Conservation (phyloP, 1,284 basidiomycete genomes). For the Moniliella sp. region DNA sequence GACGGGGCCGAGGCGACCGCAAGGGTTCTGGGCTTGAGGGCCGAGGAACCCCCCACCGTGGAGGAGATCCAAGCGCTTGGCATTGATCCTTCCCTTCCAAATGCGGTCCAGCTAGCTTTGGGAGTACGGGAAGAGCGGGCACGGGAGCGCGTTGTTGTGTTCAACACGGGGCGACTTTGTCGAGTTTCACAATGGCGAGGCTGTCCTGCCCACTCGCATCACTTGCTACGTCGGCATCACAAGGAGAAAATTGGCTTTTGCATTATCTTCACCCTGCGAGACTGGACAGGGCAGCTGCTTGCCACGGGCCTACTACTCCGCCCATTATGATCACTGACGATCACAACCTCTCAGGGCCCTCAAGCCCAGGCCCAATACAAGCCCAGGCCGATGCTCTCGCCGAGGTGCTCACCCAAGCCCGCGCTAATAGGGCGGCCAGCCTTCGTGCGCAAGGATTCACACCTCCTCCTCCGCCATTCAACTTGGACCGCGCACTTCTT, state of each 20-base stretch:
- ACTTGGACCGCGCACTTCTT: too few relatives aligned
- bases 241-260: constrained; percentile 82
- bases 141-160: constrained; percentile 41
- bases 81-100: constrained; percentile 14
- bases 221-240: constrained; percentile 98
- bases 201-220: constrained; percentile 72
- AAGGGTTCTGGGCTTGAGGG: too few relatives aligned
- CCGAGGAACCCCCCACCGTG: constrained; percentile 10
- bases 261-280: constrained; percentile 69
- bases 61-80: constrained; percentile 24
- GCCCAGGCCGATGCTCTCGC: too few relatives aligned
- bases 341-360: too few relatives aligned
- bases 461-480: too few relatives aligned
- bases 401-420: too few relatives aligned
- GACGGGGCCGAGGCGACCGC: too few relatives aligned
- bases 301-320: constrained; percentile 60
- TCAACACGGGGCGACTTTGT: constrained; percentile 79
- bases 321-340: constrained; percentile 93
- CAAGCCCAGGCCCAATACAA: too few relatives aligned
- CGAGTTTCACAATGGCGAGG: constrained; percentile 68
- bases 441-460: too few relatives aligned
- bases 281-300: constrained; percentile 56
- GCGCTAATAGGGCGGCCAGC: too few relatives aligned
- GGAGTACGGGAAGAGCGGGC: constrained; percentile 21
- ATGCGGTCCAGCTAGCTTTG: constrained; percentile 13